phyloP scores from a whole-genome alignment of 2,329 filamentous ascomycete species.

The Daldinia eschscholtzii region DNA sequence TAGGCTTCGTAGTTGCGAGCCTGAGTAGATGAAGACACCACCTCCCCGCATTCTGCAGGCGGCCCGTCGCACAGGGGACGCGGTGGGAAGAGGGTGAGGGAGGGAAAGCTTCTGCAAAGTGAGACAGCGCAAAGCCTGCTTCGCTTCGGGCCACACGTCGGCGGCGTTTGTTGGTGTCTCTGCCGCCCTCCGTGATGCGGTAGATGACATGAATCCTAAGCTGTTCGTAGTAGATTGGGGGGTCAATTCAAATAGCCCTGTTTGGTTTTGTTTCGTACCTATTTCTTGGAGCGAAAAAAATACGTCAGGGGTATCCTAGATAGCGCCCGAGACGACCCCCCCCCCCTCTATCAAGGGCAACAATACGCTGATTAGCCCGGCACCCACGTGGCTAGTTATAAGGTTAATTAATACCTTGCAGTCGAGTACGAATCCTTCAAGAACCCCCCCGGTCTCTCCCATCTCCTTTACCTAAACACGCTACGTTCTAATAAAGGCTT shows the following conservation, averaged over 20 bases:
- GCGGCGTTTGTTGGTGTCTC: background rate
- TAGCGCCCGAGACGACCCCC: conserved; percentile 11
- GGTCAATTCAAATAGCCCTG: conserved; percentile 9
- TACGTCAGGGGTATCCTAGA: conserved; percentile 1
- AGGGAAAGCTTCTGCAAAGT: background rate
- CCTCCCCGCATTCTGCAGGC: conserved; percentile 12
- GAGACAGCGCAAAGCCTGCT: background rate
- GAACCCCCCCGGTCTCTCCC: conserved; percentile 14
- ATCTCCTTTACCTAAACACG: background rate
- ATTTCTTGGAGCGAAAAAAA: background rate
- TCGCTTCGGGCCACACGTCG: background rate
- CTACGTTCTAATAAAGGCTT: background rate
- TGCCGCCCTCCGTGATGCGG: background rate
- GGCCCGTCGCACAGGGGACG: background rate
- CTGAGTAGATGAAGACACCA: conserved; percentile 6
- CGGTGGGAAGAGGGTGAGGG: background rate
- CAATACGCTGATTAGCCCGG: conserved; percentile 30
- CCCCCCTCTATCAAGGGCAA: background rate
- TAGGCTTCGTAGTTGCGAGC: background rate
- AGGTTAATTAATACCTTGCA: conserved; percentile 42
- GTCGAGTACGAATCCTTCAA: conserved; percentile 26
- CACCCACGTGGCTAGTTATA: conserved; percentile 40
- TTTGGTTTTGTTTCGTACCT: conserved; percentile 12
- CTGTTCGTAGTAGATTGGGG: background rate
- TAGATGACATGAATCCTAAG: conserved; percentile 11